Conservation (phyloP, 129 eudicot genomes). For the Calendula officinalis region DNA sequence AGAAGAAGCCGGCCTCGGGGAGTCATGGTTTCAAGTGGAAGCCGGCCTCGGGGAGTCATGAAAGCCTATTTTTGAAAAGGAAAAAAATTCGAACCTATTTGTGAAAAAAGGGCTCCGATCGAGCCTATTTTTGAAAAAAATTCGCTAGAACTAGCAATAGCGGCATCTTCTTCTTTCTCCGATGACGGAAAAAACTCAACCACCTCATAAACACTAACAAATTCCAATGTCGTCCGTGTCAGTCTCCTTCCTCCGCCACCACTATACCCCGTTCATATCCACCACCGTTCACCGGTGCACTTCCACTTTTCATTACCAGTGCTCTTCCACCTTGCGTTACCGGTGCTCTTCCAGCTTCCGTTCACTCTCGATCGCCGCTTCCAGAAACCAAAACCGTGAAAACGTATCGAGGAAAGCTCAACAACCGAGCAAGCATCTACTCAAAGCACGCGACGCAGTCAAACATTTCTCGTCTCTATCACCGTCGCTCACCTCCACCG, state of each 20-base stretch:
- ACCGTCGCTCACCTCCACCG: constrained; percentile 41
- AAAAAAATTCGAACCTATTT: too few species aligned
- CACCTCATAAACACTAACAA: constrained; percentile 25
- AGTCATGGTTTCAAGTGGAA: too few species aligned
- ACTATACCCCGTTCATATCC: constrained; percentile 28
- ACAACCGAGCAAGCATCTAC: constrained; percentile 43
- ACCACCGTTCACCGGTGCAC: neutral
- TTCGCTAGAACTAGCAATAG: neutral
- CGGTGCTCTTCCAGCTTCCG: constrained; percentile 21
- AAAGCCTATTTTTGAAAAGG: too few species aligned
- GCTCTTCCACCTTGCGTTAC: neutral
- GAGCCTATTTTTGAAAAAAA: too few species aligned
- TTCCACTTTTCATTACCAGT: too few species aligned
- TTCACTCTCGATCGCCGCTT: constrained; percentile 36
- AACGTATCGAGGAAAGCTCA: constrained; percentile 40
- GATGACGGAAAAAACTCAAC: constrained; percentile 24
- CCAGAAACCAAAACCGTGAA: constrained; percentile 38
- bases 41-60: too few species aligned
- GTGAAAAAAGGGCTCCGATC: too few species aligned
- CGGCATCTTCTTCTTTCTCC: constrained; percentile 20
- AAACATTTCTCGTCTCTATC: constrained; percentile 55
- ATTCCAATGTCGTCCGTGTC: constrained; percentile 40
- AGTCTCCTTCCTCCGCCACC: constrained; percentile 46
- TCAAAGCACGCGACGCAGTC: constrained; percentile 58
- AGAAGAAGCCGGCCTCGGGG: too few species aligned